Base-by-base conservation (phyloP, 768 basidiomycete species). In the Kwoniella mangroviensis region DNA sequence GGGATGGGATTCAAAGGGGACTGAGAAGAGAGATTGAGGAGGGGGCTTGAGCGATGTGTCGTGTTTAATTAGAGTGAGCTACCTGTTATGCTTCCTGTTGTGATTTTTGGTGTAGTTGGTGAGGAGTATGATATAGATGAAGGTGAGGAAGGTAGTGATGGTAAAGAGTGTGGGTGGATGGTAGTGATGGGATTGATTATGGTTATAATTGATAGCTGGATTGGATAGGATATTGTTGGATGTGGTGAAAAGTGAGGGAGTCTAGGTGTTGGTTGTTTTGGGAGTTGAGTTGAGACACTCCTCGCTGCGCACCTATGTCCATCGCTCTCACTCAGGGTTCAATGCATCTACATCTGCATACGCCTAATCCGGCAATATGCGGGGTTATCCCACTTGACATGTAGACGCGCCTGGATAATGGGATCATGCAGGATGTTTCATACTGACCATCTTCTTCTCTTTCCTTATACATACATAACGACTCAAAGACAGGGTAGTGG, bases 31-130 rank as follows among this genome's bases (percentile, higher is more conserved):
- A 69, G 22, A 62, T 21, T 40, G 24, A 51, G 56, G 57, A 67
- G 70, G 70, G 66, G 70, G 70, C 70, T 72, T 72, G 70, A 67
- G 70, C 66, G 34, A 34, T 34, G 34, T 34, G 34, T 34, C 34
- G 41, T 49, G 45, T 49, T 49, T 19, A 4, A 12, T 49, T 2
- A 15, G 1, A 12, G 45, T 49, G 45, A 19, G 45, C 45, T 49
- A 34, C 9, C 6, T 1, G 34, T 0, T 34, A 34, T 34, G 9
- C 34, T 34, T 34, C 34, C 34, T 34, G 34, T 34, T 34, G 34
- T 34, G 34, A 34, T 34, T 34, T 34, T 34, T 34, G 45, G 45
- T 49, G 6, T 19, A 0, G 3, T 49, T 49, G 45, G 45, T 49
- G 19, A 4, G 3, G 45, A 19, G 11, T 9, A 12, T 49, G 9